Evolutionary conservation across 2,329 filamentous ascomycete species (phyloP).

Genomic region (Macrophomina tecta): DNA sequence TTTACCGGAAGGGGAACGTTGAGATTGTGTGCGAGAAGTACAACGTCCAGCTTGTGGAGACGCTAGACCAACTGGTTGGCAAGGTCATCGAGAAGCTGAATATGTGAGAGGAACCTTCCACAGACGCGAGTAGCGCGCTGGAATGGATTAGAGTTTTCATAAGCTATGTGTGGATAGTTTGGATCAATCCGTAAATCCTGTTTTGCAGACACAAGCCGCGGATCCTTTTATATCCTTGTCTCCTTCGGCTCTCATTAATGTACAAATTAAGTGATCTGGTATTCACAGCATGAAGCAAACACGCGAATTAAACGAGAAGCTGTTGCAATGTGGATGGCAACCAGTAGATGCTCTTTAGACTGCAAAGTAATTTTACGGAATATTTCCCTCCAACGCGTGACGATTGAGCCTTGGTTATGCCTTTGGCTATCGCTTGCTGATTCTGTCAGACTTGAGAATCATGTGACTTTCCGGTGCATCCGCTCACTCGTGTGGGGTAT

Average conservation of each 20-base stretch:
- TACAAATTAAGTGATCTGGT: background rate
- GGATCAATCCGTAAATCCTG: too few relatives aligned
- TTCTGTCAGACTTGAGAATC: too few relatives aligned
- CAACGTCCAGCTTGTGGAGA: constrained; percentile 53
- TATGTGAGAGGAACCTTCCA: too few relatives aligned
- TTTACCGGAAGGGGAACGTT: constrained; percentile 67
- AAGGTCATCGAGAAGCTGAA: constrained; percentile 35
- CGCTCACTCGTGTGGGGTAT: too few relatives aligned
- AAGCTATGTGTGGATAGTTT: too few relatives aligned
- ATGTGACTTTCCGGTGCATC: too few relatives aligned
- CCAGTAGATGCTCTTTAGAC: background rate
- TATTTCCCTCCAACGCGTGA: background rate
- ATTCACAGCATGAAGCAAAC: background rate
- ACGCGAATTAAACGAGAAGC: background rate
- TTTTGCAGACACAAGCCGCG: too few relatives aligned
- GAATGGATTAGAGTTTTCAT: too few relatives aligned
- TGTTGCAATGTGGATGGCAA: background rate
- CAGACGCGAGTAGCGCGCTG: too few relatives aligned
- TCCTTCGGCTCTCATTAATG: background rate
- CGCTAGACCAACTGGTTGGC: constrained; percentile 48
- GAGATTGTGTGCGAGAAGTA: constrained; percentile 61
- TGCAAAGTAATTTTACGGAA: background rate
- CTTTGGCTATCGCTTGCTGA: background rate
- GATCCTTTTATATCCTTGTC: too few relatives aligned
- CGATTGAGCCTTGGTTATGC: background rate